A percentile compares a stretch with the other conserved stretches of the same genome.
These are phyloP conservation scores for Agaricus sinodeliciosus DNA, from an alignment of 768 basidiomycete genomes.

Conservation along the genomic window DNA sequence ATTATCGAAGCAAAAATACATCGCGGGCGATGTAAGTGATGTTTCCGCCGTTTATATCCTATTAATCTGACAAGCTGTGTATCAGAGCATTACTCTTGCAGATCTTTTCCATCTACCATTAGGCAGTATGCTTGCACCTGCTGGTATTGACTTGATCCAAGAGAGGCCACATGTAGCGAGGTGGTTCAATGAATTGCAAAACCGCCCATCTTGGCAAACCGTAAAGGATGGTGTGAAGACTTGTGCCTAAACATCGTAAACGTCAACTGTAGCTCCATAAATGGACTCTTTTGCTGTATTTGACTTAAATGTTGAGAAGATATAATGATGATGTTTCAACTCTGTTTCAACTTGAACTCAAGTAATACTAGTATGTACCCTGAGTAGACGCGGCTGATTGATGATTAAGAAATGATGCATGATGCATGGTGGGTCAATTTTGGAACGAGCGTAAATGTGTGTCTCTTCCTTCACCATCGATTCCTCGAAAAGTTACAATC, in stretches of 20 bases:
- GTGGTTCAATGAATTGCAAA: conserved; percentile 27
- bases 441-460: no score
- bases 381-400: no score
- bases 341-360: no score
- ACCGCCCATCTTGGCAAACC: conserved; percentile 41
- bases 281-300: no score
- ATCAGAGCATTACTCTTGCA: conserved; percentile 39
- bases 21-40: conserved; percentile 43
- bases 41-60: neutral
- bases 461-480: no score
- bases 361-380: no score
- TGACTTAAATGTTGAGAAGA: no score
- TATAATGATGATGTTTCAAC: no score
- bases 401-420: no score
- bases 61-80: neutral
- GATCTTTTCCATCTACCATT: conserved; percentile 55
- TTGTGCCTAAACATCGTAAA: conserved; percentile 3
- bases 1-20: conserved; percentile 47
- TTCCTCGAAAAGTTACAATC: no score
- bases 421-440: no score
- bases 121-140: conserved; percentile 14
- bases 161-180: conserved; percentile 37
- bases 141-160: conserved; percentile 24
- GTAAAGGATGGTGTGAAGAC: conserved; percentile 32
- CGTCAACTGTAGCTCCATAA: no score